Evolutionary conservation across 1,139 yeast species (phyloP).

Genomic region (Blastobotrys aristatus): DNA sequence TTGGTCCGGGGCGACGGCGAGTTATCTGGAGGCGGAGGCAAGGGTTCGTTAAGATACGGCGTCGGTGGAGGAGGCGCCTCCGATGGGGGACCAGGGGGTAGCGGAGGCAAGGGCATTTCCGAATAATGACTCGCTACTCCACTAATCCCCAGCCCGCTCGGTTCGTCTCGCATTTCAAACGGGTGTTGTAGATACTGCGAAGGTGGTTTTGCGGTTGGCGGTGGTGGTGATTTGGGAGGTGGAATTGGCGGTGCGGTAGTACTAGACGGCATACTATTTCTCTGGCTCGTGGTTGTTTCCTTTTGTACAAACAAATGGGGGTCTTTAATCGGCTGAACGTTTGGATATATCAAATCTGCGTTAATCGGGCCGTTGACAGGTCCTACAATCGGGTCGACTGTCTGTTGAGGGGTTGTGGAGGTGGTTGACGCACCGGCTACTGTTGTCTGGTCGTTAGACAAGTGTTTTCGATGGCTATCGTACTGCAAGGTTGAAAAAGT

Average conservation of each 20-base stretch:
- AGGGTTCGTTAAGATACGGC: slow-evolving; percentile 1
- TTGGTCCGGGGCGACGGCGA: neutral
- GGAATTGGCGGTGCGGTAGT: slow-evolving; percentile 7
- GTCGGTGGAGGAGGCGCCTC: neutral
- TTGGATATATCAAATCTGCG: slow-evolving; percentile 12
- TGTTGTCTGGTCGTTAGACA: neutral
- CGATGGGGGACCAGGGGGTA: slow-evolving; percentile 7
- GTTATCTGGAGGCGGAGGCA: slow-evolving; percentile 1
- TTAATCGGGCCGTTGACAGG: slow-evolving; percentile 13
- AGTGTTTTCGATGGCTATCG: neutral
- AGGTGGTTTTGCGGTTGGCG: slow-evolving; percentile 11
- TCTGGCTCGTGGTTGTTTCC: neutral
- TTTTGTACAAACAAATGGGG: neutral
- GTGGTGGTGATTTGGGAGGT: slow-evolving; percentile 9
- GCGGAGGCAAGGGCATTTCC: slow-evolving; percentile 16
- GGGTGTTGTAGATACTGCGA: slow-evolving; percentile 9
- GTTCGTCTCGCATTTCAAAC: slow-evolving; percentile 4
- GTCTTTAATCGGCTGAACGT: slow-evolving; percentile 10
- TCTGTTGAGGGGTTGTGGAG: neutral
- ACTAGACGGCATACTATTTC: neutral
- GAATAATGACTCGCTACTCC: slow-evolving; percentile 9
- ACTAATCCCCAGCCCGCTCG: neutral
- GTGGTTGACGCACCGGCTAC: neutral
- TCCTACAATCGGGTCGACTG: slow-evolving; percentile 10
- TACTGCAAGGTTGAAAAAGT: neutral